Conservation (phyloP, 2,329 filamentous ascomycete species). For the Nigrospora sphaerica region DNA sequence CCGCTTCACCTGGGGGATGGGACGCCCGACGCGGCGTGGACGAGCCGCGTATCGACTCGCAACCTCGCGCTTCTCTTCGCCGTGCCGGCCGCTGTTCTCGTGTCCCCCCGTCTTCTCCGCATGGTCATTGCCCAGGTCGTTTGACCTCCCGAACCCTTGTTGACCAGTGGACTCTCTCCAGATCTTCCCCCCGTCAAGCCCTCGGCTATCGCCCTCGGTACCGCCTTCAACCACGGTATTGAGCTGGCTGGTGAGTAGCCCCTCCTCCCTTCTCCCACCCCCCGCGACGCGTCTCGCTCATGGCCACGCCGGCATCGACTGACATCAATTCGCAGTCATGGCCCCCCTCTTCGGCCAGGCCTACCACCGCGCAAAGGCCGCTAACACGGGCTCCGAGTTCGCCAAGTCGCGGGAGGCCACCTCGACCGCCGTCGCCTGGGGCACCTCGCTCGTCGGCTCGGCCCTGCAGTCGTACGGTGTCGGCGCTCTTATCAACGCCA, state of each 20-base stretch:
- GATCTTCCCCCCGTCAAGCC: slow-evolving; percentile 80
- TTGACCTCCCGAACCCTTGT: no score
- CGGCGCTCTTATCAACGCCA: slow-evolving; percentile 87
- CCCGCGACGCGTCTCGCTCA: not conserved
- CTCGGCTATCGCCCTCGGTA: slow-evolving; percentile 93
- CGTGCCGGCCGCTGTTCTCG: no score
- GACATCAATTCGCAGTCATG: slow-evolving; percentile 45
- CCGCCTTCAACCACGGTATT: slow-evolving; percentile 88
- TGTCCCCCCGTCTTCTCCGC: no score
- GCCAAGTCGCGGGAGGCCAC: slow-evolving; percentile 87
- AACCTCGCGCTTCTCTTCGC: no score
- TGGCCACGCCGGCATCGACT: not conserved
- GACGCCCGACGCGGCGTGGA: no score
- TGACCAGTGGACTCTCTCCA: slow-evolving; percentile 13
- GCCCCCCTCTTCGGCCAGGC: slow-evolving; percentile 88
- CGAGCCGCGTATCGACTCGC: no score
- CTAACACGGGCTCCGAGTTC: slow-evolving; percentile 96
- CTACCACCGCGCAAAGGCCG: slow-evolving; percentile 83
- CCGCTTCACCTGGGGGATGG: no score
- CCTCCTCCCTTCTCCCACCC: not conserved
- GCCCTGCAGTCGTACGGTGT: slow-evolving; percentile 86
- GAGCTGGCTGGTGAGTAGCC: slow-evolving; percentile 59
- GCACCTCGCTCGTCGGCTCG: slow-evolving; percentile 82
- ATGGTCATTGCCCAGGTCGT: no score
- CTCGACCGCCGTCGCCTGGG: slow-evolving; percentile 81